These are phyloP conservation scores for Fusarium dimerum DNA, from an alignment of 2,329 filamentous ascomycete species.

Conservation along the genomic window DNA sequence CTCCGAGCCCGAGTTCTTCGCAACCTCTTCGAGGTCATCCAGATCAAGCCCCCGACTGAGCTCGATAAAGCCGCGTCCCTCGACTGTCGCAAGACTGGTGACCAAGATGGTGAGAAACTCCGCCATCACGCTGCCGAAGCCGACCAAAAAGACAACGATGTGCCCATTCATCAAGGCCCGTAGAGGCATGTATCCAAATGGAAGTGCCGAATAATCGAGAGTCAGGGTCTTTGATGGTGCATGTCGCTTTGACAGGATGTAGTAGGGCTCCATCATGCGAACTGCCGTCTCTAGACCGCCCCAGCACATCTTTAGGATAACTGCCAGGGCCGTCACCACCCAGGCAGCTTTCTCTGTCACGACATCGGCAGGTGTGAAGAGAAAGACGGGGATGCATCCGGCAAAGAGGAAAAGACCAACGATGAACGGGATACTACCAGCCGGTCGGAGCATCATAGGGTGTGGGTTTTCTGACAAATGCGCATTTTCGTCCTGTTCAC, in stretches of 20 bases:
- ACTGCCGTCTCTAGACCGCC: conserved; percentile 67
- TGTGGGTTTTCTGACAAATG: conserved; percentile 63
- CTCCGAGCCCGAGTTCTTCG: conserved; percentile 56
- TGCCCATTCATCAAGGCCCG: conserved; percentile 65
- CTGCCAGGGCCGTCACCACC: conserved; percentile 65
- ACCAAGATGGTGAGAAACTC: conserved; percentile 73
- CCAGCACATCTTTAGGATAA: conserved; percentile 69
- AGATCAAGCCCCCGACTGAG: conserved; percentile 9
- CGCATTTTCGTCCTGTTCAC: conserved; percentile 49
- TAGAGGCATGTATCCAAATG: conserved; percentile 65
- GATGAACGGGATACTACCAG: conserved; percentile 62
- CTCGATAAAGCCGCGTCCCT: conserved; percentile 60
- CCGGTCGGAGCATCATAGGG: conserved; percentile 65
- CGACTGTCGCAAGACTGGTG: conserved; percentile 64
- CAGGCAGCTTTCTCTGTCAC: conserved; percentile 65
- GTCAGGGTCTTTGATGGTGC: conserved; percentile 66
- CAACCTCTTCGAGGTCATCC: conserved; percentile 16
- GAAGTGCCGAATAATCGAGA: conserved; percentile 72
- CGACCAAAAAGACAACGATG: conserved; percentile 66
- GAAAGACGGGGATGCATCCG: conserved; percentile 58
- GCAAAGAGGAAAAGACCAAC: conserved; percentile 57
- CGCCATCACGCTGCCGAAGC: conserved; percentile 69
- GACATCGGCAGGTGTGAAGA: conserved; percentile 58
- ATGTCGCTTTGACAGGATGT: conserved; percentile 65
- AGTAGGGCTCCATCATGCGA: conserved; percentile 75